Evolutionary conservation across 164 flowering plant genomes (phyloP).

Genomic region (Vitis rotundifolia): DNA sequence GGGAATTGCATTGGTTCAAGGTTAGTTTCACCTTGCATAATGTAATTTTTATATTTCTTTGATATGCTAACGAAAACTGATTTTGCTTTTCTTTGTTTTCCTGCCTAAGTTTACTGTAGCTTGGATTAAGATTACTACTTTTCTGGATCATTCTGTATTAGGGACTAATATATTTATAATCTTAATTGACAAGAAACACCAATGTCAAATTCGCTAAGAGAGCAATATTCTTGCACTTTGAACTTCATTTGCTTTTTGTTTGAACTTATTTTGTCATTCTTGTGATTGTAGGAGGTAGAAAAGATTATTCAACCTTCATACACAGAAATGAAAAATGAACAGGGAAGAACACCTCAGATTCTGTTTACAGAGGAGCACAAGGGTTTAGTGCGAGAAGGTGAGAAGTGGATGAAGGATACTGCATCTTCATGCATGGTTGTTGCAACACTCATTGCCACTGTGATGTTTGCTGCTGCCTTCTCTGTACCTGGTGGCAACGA

Average conservation of each 20-base stretch:
- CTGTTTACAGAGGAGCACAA: constrained; percentile 25
- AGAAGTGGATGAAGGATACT: constrained; percentile 44
- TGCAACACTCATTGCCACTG: constrained; percentile 43
- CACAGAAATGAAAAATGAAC: constrained; percentile 8
- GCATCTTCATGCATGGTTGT: constrained; percentile 40
- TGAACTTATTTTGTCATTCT: background rate
- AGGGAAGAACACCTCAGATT: constrained; percentile 13
- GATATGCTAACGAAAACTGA: background rate
- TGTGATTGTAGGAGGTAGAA: constrained; percentile 23
- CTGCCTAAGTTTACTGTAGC: background rate
- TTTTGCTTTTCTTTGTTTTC: background rate
- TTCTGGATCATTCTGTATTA: background rate
- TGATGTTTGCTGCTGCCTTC: constrained; percentile 38
- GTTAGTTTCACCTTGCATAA: constrained; percentile 1
- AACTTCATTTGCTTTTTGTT: background rate
- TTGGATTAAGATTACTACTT: background rate
- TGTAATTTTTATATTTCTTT: no score
- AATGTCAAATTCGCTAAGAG: background rate
- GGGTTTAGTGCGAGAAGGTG: constrained; percentile 25
- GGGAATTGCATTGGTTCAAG: constrained; percentile 39
- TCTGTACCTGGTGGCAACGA: constrained; percentile 43
- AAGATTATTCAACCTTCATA: constrained; percentile 14
- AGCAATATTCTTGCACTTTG: background rate
- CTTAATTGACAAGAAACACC: background rate
- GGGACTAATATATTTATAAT: background rate